Percentiles rank a stretch among this genome's conserved stretches.
These are phyloP conservation scores for Sporothrix curviconia DNA, from an alignment of 2,329 filamentous ascomycete species.

Conservation along the genomic window DNA sequence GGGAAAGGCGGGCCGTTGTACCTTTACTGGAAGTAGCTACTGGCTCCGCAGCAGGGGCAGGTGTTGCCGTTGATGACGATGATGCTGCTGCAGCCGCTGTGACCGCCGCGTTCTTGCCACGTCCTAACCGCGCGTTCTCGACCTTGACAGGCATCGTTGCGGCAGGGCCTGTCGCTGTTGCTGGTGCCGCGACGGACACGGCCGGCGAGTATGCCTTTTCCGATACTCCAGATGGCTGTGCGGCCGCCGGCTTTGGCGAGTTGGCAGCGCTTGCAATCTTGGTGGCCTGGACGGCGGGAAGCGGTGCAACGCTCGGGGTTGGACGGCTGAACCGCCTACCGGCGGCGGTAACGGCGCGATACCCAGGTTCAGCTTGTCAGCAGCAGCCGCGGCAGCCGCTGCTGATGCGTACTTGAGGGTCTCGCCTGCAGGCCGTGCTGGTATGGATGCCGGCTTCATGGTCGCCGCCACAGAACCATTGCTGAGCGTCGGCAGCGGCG, in stretches of 20 bases:
- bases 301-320: slow-evolving; percentile 35
- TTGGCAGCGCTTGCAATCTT: slow-evolving; percentile 52
- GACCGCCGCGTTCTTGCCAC: slow-evolving; percentile 33
- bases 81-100: slow-evolving; percentile 17
- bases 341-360: slow-evolving; percentile 91
- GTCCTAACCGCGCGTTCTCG: slow-evolving; percentile 31
- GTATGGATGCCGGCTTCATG: slow-evolving; percentile 91
- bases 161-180: slow-evolving; percentile 22
- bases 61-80: neutral
- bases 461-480: slow-evolving; percentile 45
- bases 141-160: slow-evolving; percentile 26
- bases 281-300: slow-evolving; percentile 48
- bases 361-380: slow-evolving; percentile 79
- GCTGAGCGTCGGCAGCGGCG: slow-evolving; percentile 55
- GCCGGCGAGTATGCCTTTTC: slow-evolving; percentile 27
- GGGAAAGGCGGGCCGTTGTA: neutral
- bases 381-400: slow-evolving; percentile 85
- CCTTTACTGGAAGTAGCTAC: slow-evolving; percentile 26
- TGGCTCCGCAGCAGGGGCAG: slow-evolving; percentile 31
- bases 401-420: slow-evolving; percentile 95
- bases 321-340: slow-evolving; percentile 47
- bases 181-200: slow-evolving; percentile 18
- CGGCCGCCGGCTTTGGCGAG: slow-evolving; percentile 44
- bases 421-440: slow-evolving; percentile 78
- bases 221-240: slow-evolving; percentile 38